A percentile compares a stretch with the other conserved stretches of the same genome.
These are phyloP conservation scores for Gossypium arboreum DNA, from an alignment of 345 rosid genomes.

Conservation along the genomic window DNA sequence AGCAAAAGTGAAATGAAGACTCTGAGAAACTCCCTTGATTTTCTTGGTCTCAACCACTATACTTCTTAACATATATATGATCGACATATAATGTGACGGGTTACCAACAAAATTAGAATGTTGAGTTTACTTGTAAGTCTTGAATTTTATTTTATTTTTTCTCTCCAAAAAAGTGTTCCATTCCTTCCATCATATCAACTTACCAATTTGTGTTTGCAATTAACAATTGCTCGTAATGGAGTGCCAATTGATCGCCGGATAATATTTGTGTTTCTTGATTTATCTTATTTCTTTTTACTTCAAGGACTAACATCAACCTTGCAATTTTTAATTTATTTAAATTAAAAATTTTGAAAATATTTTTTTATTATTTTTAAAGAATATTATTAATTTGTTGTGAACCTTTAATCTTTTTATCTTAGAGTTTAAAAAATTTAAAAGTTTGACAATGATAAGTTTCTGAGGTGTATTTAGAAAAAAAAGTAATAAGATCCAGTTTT, in stretches of 20 bases:
- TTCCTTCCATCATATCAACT: not conserved
- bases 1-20: slow-evolving; percentile 54
- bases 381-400: no score
- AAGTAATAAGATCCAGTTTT: no score
- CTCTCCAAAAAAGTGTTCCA: not conserved
- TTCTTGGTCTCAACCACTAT: slow-evolving; percentile 82
- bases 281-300: not conserved
- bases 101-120: slow-evolving; percentile 41
- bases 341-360: no score
- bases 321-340: no score
- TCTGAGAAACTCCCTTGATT: slow-evolving; percentile 80
- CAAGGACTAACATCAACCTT: no score
- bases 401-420: no score
- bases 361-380: no score
- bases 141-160: not conserved
- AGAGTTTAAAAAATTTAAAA: no score
- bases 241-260: not conserved
- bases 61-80: slow-evolving; percentile 61
- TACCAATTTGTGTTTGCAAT: not conserved
- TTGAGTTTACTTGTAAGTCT: slow-evolving; percentile 64
- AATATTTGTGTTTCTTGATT: not conserved
- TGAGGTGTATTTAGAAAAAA: no score
- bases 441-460: no score
- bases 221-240: not conserved
- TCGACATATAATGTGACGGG: slow-evolving; percentile 25